Conservation (phyloP, 192 early-diverging fungal species). For the Backusella parvicylindrica region DNA sequence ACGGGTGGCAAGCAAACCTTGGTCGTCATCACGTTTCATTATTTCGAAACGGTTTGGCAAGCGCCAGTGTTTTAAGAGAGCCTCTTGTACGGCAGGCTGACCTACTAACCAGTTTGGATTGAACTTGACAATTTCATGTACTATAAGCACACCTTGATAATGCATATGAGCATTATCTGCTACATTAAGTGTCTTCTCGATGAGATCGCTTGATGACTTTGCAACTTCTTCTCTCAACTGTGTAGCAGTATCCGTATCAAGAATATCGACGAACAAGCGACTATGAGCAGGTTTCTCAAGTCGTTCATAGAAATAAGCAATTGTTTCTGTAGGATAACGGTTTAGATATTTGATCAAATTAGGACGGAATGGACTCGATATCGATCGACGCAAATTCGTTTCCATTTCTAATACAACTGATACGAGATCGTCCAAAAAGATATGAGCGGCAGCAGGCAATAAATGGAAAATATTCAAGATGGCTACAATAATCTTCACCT, state of each 20-base stretch:
- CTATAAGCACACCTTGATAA: slow-evolving; percentile 59
- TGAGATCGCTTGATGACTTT: slow-evolving; percentile 52
- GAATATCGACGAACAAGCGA: slow-evolving; percentile 62
- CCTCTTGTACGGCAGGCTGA: slow-evolving; percentile 45
- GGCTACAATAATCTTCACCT: slow-evolving; percentile 92
- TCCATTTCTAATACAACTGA: slow-evolving; percentile 87
- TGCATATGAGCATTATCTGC: slow-evolving; percentile 35
- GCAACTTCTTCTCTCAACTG: slow-evolving; percentile 66
- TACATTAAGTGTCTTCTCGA: slow-evolving; percentile 40
- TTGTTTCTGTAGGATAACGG: slow-evolving; percentile 80
- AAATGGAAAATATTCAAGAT: slow-evolving; percentile 93
- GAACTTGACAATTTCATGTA: slow-evolving; percentile 49
- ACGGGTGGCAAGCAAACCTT: slow-evolving; percentile 34
- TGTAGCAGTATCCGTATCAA: slow-evolving; percentile 49
- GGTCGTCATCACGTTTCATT: slow-evolving; percentile 42
- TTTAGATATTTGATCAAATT: slow-evolving; percentile 92
- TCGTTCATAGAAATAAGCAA: slow-evolving; percentile 81
- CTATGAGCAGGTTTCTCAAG: slow-evolving; percentile 55
- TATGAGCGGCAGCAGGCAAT: slow-evolving; percentile 84
- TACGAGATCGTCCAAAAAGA: slow-evolving; percentile 92
- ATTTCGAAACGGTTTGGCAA: slow-evolving; percentile 39
- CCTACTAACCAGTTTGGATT: slow-evolving; percentile 50
- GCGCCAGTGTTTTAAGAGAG: slow-evolving; percentile 48
- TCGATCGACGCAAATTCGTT: slow-evolving; percentile 67
- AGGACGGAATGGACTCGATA: slow-evolving; percentile 90